Percentiles rank a stretch among this genome's conserved stretches.
Evolutionary conservation across 305 asterid genomes (phyloP).

Genomic region (Euphrasia arctica): DNA sequence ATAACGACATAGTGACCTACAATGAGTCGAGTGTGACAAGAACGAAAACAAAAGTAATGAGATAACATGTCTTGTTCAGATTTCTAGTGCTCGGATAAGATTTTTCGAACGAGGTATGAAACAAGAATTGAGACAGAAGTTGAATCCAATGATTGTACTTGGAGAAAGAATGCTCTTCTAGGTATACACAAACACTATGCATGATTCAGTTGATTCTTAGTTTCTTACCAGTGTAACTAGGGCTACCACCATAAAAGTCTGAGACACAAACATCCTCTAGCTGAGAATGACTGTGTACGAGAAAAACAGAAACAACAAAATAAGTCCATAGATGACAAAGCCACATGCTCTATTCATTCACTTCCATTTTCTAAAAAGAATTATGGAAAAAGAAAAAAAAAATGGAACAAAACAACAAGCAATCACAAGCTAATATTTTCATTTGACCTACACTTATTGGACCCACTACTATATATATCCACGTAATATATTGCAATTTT

Average conservation of each 20-base stretch:
- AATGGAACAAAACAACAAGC: background rate
- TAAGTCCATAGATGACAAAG: background rate
- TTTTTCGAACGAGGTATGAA: conserved; percentile 5
- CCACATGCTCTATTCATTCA: too few species aligned
- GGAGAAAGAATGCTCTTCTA: background rate
- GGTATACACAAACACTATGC: background rate
- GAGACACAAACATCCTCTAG: conserved; percentile 51
- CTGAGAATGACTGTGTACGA: conserved; percentile 45
- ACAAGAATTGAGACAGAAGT: background rate
- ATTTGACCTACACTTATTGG: background rate
- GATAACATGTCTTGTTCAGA: background rate
- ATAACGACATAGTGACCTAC: conserved; percentile 87
- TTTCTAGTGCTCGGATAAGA: conserved; percentile 12
- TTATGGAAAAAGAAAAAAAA: background rate
- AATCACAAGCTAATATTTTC: background rate
- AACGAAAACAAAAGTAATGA: conserved; percentile 1
- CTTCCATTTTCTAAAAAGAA: background rate
- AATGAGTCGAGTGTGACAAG: conserved; percentile 19
- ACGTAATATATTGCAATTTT: background rate
- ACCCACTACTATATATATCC: background rate
- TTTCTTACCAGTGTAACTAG: conserved; percentile 75
- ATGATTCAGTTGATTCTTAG: background rate
- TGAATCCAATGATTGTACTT: background rate
- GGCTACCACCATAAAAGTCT: conserved; percentile 46
- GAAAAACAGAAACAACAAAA: background rate